Conservation (phyloP, 495 filamentous ascomycete genomes). For the Podospora anserina region DNA sequence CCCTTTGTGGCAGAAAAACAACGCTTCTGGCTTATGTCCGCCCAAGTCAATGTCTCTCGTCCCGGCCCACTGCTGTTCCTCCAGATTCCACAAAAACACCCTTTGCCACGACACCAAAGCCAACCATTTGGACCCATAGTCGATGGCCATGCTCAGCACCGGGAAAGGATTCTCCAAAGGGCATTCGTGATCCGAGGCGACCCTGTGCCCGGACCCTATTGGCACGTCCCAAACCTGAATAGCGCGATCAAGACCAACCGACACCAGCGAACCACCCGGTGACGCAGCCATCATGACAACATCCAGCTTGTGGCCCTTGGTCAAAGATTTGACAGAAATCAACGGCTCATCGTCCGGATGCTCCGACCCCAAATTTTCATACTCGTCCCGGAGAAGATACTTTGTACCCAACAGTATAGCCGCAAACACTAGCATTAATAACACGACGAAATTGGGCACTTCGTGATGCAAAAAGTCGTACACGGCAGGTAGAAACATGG, state of each 20-base stretch:
- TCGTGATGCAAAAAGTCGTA: conserved; percentile 58
- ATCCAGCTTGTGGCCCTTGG: conserved; percentile 59
- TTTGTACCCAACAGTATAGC: conserved; percentile 63
- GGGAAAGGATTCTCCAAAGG: conserved; percentile 48
- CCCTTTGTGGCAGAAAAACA: conserved; percentile 52
- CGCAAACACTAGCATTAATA: conserved; percentile 52
- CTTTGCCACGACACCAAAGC: conserved; percentile 56
- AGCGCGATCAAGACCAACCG: conserved; percentile 60
- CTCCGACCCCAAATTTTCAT: conserved; percentile 31
- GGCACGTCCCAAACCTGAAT: conserved; percentile 60
- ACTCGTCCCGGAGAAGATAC: conserved; percentile 57
- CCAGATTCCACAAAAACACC: conserved; percentile 58
- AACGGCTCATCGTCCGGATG: conserved; percentile 47
- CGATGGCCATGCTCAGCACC: conserved; percentile 56
- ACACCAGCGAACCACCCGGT: conserved; percentile 58
- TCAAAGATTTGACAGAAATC: conserved; percentile 58
- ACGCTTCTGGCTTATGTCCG: conserved; percentile 52
- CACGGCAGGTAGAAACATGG: conserved; percentile 48
- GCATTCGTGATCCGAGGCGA: conserved; percentile 40
- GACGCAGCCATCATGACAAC: conserved; percentile 58
- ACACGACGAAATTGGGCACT: conserved; percentile 52
- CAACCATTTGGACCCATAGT: conserved; percentile 58
- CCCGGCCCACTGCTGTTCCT: conserved; percentile 48
- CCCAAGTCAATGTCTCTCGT: conserved; percentile 47
- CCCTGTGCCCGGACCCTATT: conserved; percentile 33